Percentiles rank a stretch among this genome's conserved stretches.
These are phyloP conservation scores for Heimioporus sp. DNA, from an alignment of 768 basidiomycete species.

Conservation along the genomic window DNA sequence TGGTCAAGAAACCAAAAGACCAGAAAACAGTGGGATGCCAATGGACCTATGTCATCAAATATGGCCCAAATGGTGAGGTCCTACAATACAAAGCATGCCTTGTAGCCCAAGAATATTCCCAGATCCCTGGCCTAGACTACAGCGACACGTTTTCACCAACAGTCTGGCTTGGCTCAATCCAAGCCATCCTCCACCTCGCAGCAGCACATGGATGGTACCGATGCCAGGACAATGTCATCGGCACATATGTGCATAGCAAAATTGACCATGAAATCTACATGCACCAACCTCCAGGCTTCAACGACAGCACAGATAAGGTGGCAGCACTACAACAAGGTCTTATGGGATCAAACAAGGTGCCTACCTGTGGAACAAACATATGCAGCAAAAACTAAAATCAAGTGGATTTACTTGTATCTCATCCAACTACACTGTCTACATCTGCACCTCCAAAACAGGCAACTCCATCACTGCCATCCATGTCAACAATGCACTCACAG, in stretches of 20 bases:
- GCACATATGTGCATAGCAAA: constrained; percentile 5
- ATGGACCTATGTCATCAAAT: constrained; percentile 5
- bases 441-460: not conserved
- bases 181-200: constrained; percentile 18
- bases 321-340: constrained; percentile 25
- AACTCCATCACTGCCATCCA: not conserved
- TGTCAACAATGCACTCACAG: not conserved
- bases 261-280: constrained; percentile 38
- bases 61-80: not conserved
- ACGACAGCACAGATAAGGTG: constrained; percentile 24
- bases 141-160: constrained; percentile 30
- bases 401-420: not conserved
- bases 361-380: constrained; percentile 31
- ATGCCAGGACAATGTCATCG: constrained; percentile 8
- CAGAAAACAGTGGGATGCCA: not conserved
- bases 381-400: not conserved
- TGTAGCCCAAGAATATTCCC: constrained; percentile 40
- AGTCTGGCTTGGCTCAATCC: constrained; percentile 21
- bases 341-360: constrained; percentile 39
- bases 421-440: not conserved
- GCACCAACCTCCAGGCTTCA: constrained; percentile 34
- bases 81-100: constrained; percentile 35
- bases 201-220: constrained; percentile 5
- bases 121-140: constrained; percentile 37
- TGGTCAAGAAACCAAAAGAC: constrained; percentile 1